Conservation (phyloP, 1,284 basidiomycete genomes). For the Singerocomus inundabilis region DNA sequence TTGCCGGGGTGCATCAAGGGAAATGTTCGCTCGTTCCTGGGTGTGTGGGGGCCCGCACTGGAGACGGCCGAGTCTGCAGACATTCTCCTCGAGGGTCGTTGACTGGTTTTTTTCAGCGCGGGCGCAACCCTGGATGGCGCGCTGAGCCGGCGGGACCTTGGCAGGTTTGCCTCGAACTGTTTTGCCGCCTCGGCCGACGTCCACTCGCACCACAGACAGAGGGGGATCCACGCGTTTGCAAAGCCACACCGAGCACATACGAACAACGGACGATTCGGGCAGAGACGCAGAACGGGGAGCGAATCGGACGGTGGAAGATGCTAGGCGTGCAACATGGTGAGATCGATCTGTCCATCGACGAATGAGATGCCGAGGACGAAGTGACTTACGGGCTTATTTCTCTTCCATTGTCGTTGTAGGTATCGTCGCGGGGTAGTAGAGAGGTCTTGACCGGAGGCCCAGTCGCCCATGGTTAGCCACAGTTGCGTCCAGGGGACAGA, state of each 20-base stretch:
- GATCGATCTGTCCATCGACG: constrained; percentile 9
- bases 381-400: constrained; percentile 33
- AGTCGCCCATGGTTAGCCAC: constrained; percentile 15
- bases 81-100: constrained; percentile 12
- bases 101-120: constrained; percentile 17
- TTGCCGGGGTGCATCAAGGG: constrained; percentile 2
- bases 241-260: constrained; percentile 51
- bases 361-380: constrained; percentile 2
- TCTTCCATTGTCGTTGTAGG: constrained; percentile 37
- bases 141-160: constrained; percentile 38
- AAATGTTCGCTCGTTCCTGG: constrained; percentile 17
- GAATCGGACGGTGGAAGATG: constrained; percentile 48
- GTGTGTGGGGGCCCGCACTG: constrained; percentile 23
- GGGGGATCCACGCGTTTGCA: constrained; percentile 46
- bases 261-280: constrained; percentile 46
- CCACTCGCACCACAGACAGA: constrained; percentile 60
- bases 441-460: constrained; percentile 17
- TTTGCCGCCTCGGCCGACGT: constrained; percentile 41
- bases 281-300: constrained; percentile 51
- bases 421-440: constrained; percentile 30
- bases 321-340: constrained; percentile 29
- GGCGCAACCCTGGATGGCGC: constrained; percentile 35
- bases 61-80: constrained; percentile 25
- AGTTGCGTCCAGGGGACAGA: neutral
- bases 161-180: constrained; percentile 37